Percentiles rank a stretch among this genome's conserved stretches.
These are phyloP conservation scores for Talaromyces sp. DNA, from an alignment of 2,329 filamentous ascomycete genomes.

Conservation along the genomic window DNA sequence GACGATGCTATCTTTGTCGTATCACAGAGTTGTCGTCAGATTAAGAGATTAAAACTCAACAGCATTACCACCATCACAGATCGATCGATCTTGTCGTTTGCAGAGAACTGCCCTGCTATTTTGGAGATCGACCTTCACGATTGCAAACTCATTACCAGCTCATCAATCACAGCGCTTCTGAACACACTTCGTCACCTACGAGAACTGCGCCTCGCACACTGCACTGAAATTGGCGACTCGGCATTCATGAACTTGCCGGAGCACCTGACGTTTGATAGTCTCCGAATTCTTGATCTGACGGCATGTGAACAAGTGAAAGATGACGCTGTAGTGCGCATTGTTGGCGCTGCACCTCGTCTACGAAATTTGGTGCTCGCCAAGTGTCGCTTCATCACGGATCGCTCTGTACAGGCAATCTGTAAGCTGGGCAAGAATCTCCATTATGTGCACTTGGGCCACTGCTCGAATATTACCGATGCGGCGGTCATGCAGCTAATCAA, in stretches of 20 bases:
- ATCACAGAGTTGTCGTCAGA: conserved; percentile 78
- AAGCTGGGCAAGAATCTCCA: conserved; percentile 93
- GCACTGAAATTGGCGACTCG: conserved; percentile 79
- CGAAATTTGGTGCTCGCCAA: conserved; percentile 94
- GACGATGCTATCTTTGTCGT: conserved; percentile 82
- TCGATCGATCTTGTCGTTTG: conserved; percentile 79
- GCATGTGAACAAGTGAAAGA: conserved; percentile 84
- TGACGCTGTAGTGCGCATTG: conserved; percentile 83
- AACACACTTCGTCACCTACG: conserved; percentile 79
- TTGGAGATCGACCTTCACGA: conserved; percentile 95
- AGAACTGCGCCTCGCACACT: conserved; percentile 84
- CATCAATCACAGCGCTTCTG: conserved; percentile 79
- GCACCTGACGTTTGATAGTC: conserved; percentile 74
- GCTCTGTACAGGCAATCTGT: conserved; percentile 82
- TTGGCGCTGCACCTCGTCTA: conserved; percentile 80
- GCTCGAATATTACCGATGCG: conserved; percentile 83
- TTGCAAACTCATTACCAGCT: conserved; percentile 78
- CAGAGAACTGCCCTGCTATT: conserved; percentile 84
- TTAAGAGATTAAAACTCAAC: conserved; percentile 95
- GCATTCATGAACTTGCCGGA: conserved; percentile 80
- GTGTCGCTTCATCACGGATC: conserved; percentile 89
- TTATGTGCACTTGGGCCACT: conserved; percentile 95
- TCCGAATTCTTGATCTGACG: conserved; percentile 91
- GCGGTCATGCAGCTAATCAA: conserved; percentile 84
- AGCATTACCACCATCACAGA: conserved; percentile 85